Base-by-base conservation (phyloP, 2,329 filamentous ascomycete species). In the Cytospora paraplurivora region DNA sequence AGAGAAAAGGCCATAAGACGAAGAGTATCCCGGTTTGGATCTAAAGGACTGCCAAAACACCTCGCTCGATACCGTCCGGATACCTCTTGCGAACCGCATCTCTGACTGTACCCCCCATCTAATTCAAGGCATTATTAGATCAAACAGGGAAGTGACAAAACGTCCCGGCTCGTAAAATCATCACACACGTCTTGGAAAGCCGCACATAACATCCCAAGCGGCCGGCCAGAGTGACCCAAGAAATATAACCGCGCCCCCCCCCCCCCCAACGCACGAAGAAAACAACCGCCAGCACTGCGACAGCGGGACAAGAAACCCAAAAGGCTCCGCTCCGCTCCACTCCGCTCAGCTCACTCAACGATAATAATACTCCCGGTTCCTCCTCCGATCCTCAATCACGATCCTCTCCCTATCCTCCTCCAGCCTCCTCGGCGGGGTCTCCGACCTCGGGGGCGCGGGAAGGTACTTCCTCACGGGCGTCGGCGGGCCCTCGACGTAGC, bases 401-500 rank as follows among this genome's bases (percentile, higher is more conserved):
- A 79, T 68, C 5, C 67, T 65, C 35, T 71, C 67, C n/a, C 69
- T 69, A 64, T 74, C 71, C 52, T 75, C 73, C 70, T 74, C 69
- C 8, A 54, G 8, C 65, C 69, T 58, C 68, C 64, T 63, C 70
- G 77, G 68, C 53, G 73, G 67, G 51, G 72, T 69, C 27, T 70
- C 67, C 27, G 67, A 60, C 12, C 71, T 65, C n/a, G 73, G 72
- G 17, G 71, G 66, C n/a, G 73, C 72, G 1, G 72, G 72, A 38
- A 76, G 76, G 57, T 72, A 73, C 27, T 77, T 73, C 57, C 78
- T 74, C n/a, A 34, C 35, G 27, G 27, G 27, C 41, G 56, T 55
- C 17, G 32, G 47, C 33, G 81, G 78, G 0, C 79, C 81, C 63
- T 85, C 81, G 56, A 85, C 77, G 68, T 85, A 84, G 7, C 83